Evolutionary conservation across 306 rosid genomes (phyloP), one percentile per base, ranked within the genome.

Genomic region (Herpetospermum pedunculosum): DNA sequence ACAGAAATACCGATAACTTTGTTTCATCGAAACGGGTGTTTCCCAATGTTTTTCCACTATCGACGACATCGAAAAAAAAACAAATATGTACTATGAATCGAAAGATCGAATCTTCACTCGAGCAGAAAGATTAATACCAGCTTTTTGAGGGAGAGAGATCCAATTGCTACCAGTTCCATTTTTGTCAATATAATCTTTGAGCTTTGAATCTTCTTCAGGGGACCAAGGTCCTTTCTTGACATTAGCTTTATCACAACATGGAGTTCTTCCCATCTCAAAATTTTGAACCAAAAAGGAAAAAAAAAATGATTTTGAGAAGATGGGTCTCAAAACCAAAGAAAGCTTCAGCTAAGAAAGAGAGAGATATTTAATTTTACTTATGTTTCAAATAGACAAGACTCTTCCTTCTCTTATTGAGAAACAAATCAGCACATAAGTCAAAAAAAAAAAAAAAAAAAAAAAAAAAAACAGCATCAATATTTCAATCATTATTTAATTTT

Each of bases 221-320:
- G 98, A 89, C 98, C 98, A 93, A 74, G 98, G 98, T 6, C 98
- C 98, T 78, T 72, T 93, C 90, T 93, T 93, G 53, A 93, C 98
- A 80, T 85, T 89, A 32, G 89, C 87, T 84, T 93, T 93, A 78
- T 93, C 98, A 80, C 98, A 93, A 41, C 98, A 93, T 62, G 98
- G 98, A 85, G 97, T 91, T 74, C 98, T 90, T 0, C 98, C 98
- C 98, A 90, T 92, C 71, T 16, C 64, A 15, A 57, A 55, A 55
- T 55, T 55, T 21, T 21, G 30, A 53, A 21, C 59, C 30, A 15
- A 53, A 49, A 49, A 8, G 0, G 1, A 54, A 4, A 26, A 64
- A 67, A 55, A 52, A 21, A 11, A 35, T 72, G 40, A 25, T 29
- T 74, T 55, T 63, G 32, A 58, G 55, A 78, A 75, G n/a, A 52